phyloP scores from a whole-genome alignment of 345 rosid species.

The Corchorus olitorius region DNA sequence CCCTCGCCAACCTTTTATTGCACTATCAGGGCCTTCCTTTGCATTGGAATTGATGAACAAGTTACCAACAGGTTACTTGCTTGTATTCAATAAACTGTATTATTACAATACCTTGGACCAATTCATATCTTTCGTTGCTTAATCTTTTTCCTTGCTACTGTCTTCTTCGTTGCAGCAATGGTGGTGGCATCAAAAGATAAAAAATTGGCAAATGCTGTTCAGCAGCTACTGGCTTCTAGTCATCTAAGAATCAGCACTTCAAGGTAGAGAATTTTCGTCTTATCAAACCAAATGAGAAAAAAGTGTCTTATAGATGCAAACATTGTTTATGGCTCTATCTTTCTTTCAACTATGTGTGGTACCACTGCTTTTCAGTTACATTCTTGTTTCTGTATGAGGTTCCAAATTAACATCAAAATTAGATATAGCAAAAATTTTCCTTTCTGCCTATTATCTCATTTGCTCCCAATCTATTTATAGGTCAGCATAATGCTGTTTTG shows the following conservation, averaged over 20 bases:
- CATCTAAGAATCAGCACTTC: slow-evolving; percentile 86
- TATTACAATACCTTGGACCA: slow-evolving; percentile 1
- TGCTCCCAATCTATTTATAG: neutral
- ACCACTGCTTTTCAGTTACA: slow-evolving; percentile 11
- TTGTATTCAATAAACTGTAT: neutral
- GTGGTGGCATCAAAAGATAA: slow-evolving; percentile 91
- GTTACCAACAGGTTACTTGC: slow-evolving; percentile 72
- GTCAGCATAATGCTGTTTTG: slow-evolving; percentile 3
- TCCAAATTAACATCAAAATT: slow-evolving; percentile 6
- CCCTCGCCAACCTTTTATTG: slow-evolving; percentile 86
- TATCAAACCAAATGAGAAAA: neutral
- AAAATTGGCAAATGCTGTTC: slow-evolving; percentile 71
- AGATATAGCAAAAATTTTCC: neutral
- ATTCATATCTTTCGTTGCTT: neutral
- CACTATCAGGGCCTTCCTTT: slow-evolving; percentile 90
- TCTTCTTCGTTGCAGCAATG: slow-evolving; percentile 60
- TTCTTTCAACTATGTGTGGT: neutral
- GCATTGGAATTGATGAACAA: slow-evolving; percentile 87
- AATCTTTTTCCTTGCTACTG: neutral
- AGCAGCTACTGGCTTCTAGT: slow-evolving; percentile 84
- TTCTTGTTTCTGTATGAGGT: slow-evolving; percentile 11
- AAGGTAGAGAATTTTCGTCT: slow-evolving; percentile 48
- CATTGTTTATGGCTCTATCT: neutral
- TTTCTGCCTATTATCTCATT: slow-evolving; percentile 2
- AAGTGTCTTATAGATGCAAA: too few species aligned